Percentiles rank a stretch among this genome's conserved stretches.
phyloP scores from a whole-genome alignment of 768 basidiomycete species.

The Dacryopinax primogenitus region DNA sequence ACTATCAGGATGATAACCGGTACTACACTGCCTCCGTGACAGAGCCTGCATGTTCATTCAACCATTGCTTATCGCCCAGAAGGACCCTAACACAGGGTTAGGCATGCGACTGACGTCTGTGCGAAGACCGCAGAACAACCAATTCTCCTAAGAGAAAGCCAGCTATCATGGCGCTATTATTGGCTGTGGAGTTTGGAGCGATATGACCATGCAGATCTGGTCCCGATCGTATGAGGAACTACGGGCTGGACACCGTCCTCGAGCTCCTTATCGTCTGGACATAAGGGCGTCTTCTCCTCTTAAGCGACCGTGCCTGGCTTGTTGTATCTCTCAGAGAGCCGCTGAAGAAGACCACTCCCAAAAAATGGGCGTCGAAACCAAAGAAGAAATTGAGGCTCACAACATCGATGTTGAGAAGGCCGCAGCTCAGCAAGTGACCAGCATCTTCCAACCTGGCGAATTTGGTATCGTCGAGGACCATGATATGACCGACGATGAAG shows the following conservation, averaged over 20 bases:
- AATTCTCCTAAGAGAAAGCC: not conserved
- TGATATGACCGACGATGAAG: constrained; percentile 7
- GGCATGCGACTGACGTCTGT: not conserved
- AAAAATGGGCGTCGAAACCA: not conserved
- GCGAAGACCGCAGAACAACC: not conserved
- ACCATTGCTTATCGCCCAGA: constrained; percentile 1
- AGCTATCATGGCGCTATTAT: constrained; percentile 3
- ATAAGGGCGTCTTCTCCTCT: not conserved
- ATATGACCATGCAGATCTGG: not conserved
- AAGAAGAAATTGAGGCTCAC: not conserved
- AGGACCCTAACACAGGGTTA: not conserved
- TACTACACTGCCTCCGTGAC: too few relatives aligned
- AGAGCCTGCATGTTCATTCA: too few relatives aligned
- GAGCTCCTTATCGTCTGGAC: not conserved
- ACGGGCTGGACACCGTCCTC: not conserved
- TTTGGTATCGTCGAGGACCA: constrained; percentile 1
- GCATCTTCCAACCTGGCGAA: not conserved
- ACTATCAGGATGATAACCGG: too few relatives aligned
- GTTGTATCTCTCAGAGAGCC: not conserved
- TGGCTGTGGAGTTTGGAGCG: constrained; percentile 2
- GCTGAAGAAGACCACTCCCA: not conserved
- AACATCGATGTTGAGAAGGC: not conserved
- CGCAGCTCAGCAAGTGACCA: not conserved
- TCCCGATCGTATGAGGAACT: not conserved
- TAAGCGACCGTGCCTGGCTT: not conserved